Evolutionary conservation across 78 protist species (phyloP).

Genomic region (Parvularia atlantis): DNA sequence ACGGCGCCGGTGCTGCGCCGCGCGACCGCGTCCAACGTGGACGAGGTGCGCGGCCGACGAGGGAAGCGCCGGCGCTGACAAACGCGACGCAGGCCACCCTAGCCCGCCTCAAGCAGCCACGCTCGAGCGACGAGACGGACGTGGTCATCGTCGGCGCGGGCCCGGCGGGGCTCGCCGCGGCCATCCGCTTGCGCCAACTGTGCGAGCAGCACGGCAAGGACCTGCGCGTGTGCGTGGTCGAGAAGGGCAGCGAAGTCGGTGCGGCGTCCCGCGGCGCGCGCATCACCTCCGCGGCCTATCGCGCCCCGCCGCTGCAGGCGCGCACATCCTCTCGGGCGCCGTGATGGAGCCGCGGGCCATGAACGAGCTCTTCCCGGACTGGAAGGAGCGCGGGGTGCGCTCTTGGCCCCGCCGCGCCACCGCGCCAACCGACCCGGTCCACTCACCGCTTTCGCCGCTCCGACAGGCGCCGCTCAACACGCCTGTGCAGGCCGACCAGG

Average conservation of each 20-base stretch:
- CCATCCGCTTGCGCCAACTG: conserved; percentile 85
- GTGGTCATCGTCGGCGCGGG: conserved; percentile 96
- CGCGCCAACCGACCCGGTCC: too few relatives aligned
- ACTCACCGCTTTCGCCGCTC: too few relatives aligned
- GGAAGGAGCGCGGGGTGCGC: conserved; percentile 71
- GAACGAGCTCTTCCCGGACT: conserved; percentile 87
- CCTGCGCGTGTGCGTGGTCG: conserved; percentile 70
- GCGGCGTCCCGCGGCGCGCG: background rate
- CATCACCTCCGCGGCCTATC: background rate
- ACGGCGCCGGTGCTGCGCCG: too few relatives aligned
- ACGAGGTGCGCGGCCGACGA: too few relatives aligned
- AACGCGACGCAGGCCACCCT: too few relatives aligned
- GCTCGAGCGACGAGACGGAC: conserved; percentile 35
- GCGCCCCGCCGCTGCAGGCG: background rate
- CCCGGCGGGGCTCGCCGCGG: conserved; percentile 96
- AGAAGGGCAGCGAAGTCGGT: conserved; percentile 83
- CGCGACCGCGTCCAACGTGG: too few relatives aligned
- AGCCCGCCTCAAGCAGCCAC: too few relatives aligned
- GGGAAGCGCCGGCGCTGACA: too few relatives aligned
- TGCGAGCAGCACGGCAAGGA: conserved; percentile 29
- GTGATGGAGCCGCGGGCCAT: conserved; percentile 86
- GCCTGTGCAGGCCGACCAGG: conserved; percentile 59
- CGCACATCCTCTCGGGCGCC: conserved; percentile 90
- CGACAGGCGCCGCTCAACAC: conserved; percentile 78
- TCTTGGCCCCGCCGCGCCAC: background rate